Percentiles rank a stretch among this genome's conserved stretches.
Evolutionary conservation across 208 protist genomes (phyloP).

Genomic region (Acanthamoeba lenticulata): DNA sequence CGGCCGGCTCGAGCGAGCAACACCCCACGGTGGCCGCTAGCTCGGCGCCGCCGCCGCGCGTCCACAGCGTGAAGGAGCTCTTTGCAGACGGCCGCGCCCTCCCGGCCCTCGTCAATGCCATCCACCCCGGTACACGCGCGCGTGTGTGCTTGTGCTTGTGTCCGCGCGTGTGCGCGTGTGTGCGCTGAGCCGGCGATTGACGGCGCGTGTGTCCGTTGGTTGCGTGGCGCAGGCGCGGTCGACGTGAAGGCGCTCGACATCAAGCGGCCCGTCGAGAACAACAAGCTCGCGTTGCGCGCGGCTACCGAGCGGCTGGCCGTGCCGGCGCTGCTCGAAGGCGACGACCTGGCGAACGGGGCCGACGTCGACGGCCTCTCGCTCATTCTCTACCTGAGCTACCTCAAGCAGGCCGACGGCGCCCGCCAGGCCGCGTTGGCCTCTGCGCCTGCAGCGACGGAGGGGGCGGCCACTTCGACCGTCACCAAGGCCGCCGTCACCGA

Average conservation of each 20-base stretch:
- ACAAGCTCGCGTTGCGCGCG: constrained; percentile 3
- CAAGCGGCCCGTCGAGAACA: constrained; percentile 34
- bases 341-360: not conserved
- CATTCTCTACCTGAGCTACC: constrained; percentile 50
- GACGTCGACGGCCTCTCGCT: constrained; percentile 41
- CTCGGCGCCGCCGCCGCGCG: too few relatives aligned
- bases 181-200: too few relatives aligned
- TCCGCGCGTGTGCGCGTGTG: too few relatives aligned
- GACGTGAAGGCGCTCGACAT: constrained; percentile 28
- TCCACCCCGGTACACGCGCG: not conserved
- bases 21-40: too few relatives aligned
- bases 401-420: constrained; percentile 23
- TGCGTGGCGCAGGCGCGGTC: not conserved
- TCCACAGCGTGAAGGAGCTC: constrained; percentile 30
- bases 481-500: not conserved
- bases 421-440: not conserved
- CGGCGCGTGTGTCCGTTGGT: too few relatives aligned
- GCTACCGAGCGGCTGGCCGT: not conserved
- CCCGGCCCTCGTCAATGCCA: constrained; percentile 36
- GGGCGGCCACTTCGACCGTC: not conserved
- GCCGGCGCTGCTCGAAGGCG: not conserved
- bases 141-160: too few relatives aligned
- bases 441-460: not conserved
- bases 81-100: constrained; percentile 4
- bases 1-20: too few relatives aligned